These are phyloP conservation scores for Cordyceps militaris DNA, from an alignment of 2,329 filamentous ascomycete species.

Conservation along the genomic window DNA sequence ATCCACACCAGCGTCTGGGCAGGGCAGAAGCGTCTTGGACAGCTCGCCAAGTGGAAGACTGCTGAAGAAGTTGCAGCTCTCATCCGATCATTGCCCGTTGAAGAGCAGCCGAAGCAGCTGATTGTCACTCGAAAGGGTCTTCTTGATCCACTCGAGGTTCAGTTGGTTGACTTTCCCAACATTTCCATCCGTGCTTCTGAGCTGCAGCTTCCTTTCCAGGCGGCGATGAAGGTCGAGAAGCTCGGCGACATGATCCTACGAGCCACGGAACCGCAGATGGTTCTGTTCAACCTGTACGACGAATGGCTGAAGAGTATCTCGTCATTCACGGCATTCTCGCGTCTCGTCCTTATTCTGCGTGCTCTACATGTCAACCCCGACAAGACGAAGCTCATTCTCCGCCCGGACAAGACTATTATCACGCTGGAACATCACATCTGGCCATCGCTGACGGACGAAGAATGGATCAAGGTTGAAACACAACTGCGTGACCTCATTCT, in stretches of 20 bases:
- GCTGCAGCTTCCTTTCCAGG: constrained; percentile 95
- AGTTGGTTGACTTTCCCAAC: constrained; percentile 96
- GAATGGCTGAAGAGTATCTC: constrained; percentile 99
- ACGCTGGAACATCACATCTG: constrained; percentile 99
- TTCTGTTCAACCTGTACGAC: constrained; percentile 96
- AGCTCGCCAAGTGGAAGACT: constrained; percentile 98
- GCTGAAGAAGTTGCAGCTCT: constrained; percentile 98
- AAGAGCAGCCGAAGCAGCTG: constrained; percentile 97
- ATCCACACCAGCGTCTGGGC: constrained; percentile 99
- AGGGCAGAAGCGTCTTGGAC: constrained; percentile 96
- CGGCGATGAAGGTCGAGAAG: constrained; percentile 99
- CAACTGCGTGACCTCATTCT: constrained; percentile 91
- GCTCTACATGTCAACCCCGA: constrained; percentile 96
- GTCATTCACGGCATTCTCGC: constrained; percentile 96
- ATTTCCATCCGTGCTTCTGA: constrained; percentile 98
- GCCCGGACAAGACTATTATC: constrained; percentile 96
- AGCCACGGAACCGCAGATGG: constrained; percentile 99
- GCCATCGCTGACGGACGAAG: constrained; percentile 88
- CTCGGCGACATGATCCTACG: constrained; percentile 97
- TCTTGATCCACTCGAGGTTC: constrained; percentile 92
- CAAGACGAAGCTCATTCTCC: constrained; percentile 91
- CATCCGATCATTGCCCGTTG: constrained; percentile 88
- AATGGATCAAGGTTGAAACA: constrained; percentile 99
- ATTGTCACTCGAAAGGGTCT: constrained; percentile 98
- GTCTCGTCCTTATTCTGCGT: constrained; percentile 85